Evolutionary conservation across 106 monocot species (phyloP), one percentile per base, ranked within the genome.

Genomic region (Dendrobium chrysotoxum): DNA sequence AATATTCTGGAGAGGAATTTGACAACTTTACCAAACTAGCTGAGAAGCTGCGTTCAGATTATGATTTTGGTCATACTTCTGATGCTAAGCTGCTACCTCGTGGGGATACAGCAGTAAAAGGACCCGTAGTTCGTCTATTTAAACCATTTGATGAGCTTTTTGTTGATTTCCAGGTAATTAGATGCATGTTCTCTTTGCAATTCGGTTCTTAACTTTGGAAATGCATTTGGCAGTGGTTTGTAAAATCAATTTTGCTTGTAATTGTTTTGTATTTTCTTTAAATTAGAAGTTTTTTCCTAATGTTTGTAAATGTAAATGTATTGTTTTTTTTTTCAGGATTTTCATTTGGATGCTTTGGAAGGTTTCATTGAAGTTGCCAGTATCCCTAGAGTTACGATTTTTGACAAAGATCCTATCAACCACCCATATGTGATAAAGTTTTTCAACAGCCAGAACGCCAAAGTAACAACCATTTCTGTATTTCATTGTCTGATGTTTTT

Each of bases 131-230:
- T 75, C 91, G 97, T 77, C 80, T 98, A 42, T 88, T 95, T 75
- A 98, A 98, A 79, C 97, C 94, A 61, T 98, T 95, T 83, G 97
- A 98, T 72, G 97, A 98, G 80, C 89, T 91, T 67, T 75, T 83
- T 83, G 86, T 95, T 85, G 94, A 98, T 83, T 84, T 26, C 40
- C 75, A 95, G 92, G 97, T 96, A 83, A 61, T 26, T 65, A 53
- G 4, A 41, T 23, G 40, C 26, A 46, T 26, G 4, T 47, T 76
- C 5, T 76, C 7, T 12, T 35, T 28, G 23, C 11, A 35, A 15
- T 15, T 31, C 4, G 4, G 35, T 16, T 35, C 16, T 13, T 70
- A 70, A 25, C 5, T 64, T 25, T 26, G 1, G 26, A 64, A n/a
- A 25, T 64, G 64, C 23, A 31, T 31, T 70, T 70, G 50, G 50